These are phyloP conservation scores for Arxiozyma telluris DNA, from an alignment of 1,139 yeast species.

Conservation along the genomic window DNA sequence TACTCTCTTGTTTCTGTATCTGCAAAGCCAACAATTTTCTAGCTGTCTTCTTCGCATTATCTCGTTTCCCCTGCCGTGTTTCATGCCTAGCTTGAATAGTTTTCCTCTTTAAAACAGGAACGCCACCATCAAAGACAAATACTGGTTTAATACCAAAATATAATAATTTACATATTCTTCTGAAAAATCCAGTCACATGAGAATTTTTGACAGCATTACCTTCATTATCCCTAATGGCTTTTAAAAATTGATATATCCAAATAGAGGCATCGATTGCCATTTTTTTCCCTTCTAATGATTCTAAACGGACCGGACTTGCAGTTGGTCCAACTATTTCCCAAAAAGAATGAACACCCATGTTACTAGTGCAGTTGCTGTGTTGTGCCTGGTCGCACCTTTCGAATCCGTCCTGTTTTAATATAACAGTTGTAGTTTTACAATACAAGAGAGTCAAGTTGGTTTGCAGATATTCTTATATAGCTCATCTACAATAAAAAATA, in stretches of 20 bases:
- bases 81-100: constrained; percentile 66
- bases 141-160: constrained; percentile 88
- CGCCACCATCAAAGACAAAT: constrained; percentile 97
- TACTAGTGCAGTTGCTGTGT: background rate
- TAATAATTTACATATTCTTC: constrained; percentile 83
- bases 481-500: no score
- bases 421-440: background rate
- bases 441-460: background rate
- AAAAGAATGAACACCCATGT: constrained; percentile 94
- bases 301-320: constrained; percentile 83
- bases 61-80: constrained; percentile 65
- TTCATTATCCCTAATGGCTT: constrained; percentile 82
- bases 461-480: background rate
- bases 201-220: constrained; percentile 74
- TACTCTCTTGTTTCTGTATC: constrained; percentile 42
- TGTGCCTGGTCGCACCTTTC: no score
- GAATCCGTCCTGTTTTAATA: no score
- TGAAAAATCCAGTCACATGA: constrained; percentile 87
- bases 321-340: constrained; percentile 92
- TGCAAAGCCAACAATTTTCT: constrained; percentile 73
- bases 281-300: constrained; percentile 62
- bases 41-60: constrained; percentile 67
- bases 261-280: constrained; percentile 97
- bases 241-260: constrained; percentile 95
- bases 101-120: constrained; percentile 71